Evolutionary conservation across 208 protist genomes (phyloP), one percentile per base, ranked within the genome.

Genomic region (Trypanosoma boissoni): DNA sequence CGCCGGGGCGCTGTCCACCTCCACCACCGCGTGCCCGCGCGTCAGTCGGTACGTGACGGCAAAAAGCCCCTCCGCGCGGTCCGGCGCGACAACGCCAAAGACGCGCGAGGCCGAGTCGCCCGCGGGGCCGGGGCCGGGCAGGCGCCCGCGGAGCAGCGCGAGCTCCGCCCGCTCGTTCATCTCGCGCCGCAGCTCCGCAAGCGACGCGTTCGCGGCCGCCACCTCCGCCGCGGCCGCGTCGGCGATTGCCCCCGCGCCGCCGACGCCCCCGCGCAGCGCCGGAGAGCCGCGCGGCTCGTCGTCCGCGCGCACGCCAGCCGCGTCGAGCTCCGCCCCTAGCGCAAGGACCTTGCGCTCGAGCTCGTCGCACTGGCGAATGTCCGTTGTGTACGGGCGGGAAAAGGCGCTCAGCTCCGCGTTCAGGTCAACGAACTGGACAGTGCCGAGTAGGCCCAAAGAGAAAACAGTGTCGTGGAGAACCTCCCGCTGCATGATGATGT

Each of bases 381-480:
- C 92, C 18, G 74, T 64, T 0, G 97, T 91, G 52, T 91, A 98
- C n/a, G 78, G 70, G n/a, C 96, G 80, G 55, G 90, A 73, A 68
- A 98, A 98, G 14, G 80, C 58, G 12, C 74, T 86, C 16, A 87
- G 74, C 54, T 80, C 56, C 7, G 21, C 24, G 50, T 80, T 70
- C 72, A 97, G 49, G 75, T 98, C 96, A 31, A 79, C 76, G 63
- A 98, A 96, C 76, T 98, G 78, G 34, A 96, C 74, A 8, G 85
- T 46, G n/a, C 93, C 95, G 2, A 97, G 29, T 21, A 90, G 56
- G 16, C 97, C 96, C 4, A 99, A 49, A 50, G 83, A 67, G n/a
- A 91, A 32, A 1, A 98, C 72, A 18, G 85, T 93, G 39, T 96
- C 83, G 32, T 96, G 94, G 18, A 88, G 83, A 1, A 78, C 86